Percentiles rank a stretch among this genome's conserved stretches.
Conservation (phyloP, 2,329 filamentous ascomycete genomes). For the Xylariaceae sp. region DNA sequence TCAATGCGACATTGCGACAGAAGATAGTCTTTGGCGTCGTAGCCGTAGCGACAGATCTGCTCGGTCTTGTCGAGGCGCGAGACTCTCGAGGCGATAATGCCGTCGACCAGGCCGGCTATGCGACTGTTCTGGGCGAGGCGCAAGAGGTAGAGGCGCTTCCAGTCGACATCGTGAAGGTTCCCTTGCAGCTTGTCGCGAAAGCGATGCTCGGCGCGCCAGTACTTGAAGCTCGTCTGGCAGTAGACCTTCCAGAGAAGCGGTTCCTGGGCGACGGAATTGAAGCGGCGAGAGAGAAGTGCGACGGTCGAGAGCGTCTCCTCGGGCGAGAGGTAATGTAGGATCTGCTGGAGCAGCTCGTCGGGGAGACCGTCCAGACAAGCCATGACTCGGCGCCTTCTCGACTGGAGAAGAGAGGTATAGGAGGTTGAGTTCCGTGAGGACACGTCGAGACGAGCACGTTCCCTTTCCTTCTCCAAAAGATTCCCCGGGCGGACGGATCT, state of each 20-base stretch:
- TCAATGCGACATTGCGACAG: conserved; percentile 54
- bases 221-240: conserved; percentile 61
- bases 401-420: too few species aligned
- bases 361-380: conserved; percentile 48
- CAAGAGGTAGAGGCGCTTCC: conserved; percentile 62
- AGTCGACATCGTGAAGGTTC: conserved; percentile 53
- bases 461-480: too few species aligned
- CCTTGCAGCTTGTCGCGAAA: conserved; percentile 47
- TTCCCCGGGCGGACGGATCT: too few species aligned
- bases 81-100: conserved; percentile 62
- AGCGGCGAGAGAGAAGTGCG: conserved; percentile 51
- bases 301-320: conserved; percentile 43
- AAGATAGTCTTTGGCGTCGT: conserved; percentile 83
- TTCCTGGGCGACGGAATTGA: conserved; percentile 60
- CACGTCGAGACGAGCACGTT: too few species aligned
- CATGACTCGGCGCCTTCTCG: too few species aligned
- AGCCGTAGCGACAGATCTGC: conserved; percentile 64
- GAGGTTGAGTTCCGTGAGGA: too few species aligned
- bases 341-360: conserved; percentile 76
- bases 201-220: conserved; percentile 65
- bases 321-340: conserved; percentile 58
- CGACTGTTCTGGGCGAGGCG: conserved; percentile 45
- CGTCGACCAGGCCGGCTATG: conserved; percentile 52
- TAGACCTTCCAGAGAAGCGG: conserved; percentile 73
- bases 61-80: conserved; percentile 63